These are phyloP conservation scores for Brachypodium distachyon DNA, from an alignment of 202 grass and related monocot species.

Conservation along the genomic window DNA sequence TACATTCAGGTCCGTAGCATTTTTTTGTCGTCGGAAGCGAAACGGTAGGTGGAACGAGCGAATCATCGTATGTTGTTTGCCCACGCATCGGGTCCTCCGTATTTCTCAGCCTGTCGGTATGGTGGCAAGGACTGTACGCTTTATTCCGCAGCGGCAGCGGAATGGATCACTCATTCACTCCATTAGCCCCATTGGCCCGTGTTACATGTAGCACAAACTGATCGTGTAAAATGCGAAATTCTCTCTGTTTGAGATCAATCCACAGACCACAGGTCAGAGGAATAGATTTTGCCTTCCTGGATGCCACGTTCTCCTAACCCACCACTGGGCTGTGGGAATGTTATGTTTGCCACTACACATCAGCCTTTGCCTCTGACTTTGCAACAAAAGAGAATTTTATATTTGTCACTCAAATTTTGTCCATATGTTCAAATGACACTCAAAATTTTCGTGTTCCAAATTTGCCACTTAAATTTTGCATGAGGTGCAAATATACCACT, in stretches of 20 bases:
- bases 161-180: background rate
- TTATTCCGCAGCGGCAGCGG: no score
- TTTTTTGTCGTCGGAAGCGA: background rate
- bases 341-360: background rate
- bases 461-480: no score
- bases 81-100: background rate
- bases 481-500: no score
- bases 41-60: background rate
- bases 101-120: no score
- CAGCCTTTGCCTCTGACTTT: background rate
- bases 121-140: no score
- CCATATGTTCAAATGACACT: no score
- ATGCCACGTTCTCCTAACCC: conserved; percentile 1
- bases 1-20: no score
- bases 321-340: background rate
- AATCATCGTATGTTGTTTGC: background rate
- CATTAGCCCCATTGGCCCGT: background rate
- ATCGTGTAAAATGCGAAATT: background rate
- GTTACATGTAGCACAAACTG: background rate
- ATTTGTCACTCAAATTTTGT: background rate
- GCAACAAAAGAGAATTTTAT: background rate
- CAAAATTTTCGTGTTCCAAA: no score
- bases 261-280: background rate
- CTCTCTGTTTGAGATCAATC: background rate
- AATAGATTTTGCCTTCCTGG: conserved; percentile 2